Conservation (phyloP, 2,329 filamentous ascomycete species). For the Fusarium anthophilum region DNA sequence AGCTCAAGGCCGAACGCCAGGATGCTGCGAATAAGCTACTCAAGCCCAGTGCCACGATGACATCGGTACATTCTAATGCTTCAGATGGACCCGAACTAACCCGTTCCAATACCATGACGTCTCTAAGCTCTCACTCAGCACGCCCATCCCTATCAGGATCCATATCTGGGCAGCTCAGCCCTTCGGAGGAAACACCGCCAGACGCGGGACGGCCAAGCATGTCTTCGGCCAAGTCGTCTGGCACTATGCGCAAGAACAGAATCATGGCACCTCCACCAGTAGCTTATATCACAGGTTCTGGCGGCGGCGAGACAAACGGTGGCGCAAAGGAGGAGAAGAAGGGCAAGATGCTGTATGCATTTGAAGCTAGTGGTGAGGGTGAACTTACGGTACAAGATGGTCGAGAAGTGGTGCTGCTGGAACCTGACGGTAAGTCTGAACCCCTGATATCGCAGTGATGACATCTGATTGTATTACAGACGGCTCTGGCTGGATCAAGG, state of each 20-base stretch:
- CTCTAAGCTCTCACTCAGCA: conserved; percentile 84
- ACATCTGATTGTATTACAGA: conserved; percentile 62
- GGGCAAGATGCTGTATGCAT: conserved; percentile 90
- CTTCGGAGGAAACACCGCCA: conserved; percentile 58
- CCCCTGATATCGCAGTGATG: not conserved
- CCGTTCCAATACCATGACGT: conserved; percentile 89
- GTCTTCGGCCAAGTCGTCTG: conserved; percentile 43
- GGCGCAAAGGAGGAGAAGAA: conserved; percentile 59
- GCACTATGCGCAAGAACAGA: conserved; percentile 67
- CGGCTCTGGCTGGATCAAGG: conserved; percentile 90
- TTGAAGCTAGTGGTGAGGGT: conserved; percentile 81
- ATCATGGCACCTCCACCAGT: conserved; percentile 88
- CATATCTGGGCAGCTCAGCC: conserved; percentile 57
- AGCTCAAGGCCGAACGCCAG: conserved; percentile 87
- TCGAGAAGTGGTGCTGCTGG: conserved; percentile 78
- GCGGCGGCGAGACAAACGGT: conserved; percentile 59
- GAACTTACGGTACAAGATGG: conserved; percentile 85
- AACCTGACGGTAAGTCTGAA: conserved; percentile 80
- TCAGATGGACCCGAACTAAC: conserved; percentile 75
- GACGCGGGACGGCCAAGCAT: conserved; percentile 40
- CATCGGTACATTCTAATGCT: conserved; percentile 59
- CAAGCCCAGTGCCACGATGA: conserved; percentile 54
- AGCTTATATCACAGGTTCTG: conserved; percentile 77
- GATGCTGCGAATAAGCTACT: conserved; percentile 74
- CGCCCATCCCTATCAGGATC: conserved; percentile 78